phyloP scores from a whole-genome alignment of 225 moss, liverwort and hornwort species.

The Polytrichum commune region DNA sequence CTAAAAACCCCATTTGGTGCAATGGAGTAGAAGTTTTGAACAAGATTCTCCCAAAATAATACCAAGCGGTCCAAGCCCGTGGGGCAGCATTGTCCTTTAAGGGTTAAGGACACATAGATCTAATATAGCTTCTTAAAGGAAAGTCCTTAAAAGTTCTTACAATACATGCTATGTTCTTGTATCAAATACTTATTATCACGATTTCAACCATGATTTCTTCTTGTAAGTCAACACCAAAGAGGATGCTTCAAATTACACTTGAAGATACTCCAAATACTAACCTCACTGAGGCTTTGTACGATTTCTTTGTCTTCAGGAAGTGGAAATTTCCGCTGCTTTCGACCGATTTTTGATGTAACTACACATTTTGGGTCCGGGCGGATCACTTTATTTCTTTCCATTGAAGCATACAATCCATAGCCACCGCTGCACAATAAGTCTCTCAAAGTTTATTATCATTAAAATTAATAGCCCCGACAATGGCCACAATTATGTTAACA shows the following conservation, averaged over 20 bases:
- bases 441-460: too few species aligned
- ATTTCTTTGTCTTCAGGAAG: not conserved
- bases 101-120: not conserved
- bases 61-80: too few species aligned
- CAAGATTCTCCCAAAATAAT: too few species aligned
- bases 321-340: not conserved
- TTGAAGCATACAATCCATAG: not conserved
- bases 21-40: too few species aligned
- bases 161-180: too few species aligned
- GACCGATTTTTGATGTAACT: not conserved
- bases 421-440: not conserved
- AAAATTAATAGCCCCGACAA: not conserved
- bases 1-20: too few species aligned
- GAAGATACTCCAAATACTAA: too few species aligned
- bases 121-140: too few species aligned
- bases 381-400: constrained; percentile 2
- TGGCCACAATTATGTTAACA: not conserved
- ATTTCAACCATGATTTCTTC: not conserved
- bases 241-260: too few species aligned
- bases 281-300: too few species aligned
- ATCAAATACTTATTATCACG: not conserved
- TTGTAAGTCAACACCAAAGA: not conserved
- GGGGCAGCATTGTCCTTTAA: too few species aligned
- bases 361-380: not conserved
- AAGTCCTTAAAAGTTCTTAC: too few species aligned